These are phyloP conservation scores for Monoraphidium neglectum DNA, from an alignment of 139 green algal genomes.

Conservation along the genomic window DNA sequence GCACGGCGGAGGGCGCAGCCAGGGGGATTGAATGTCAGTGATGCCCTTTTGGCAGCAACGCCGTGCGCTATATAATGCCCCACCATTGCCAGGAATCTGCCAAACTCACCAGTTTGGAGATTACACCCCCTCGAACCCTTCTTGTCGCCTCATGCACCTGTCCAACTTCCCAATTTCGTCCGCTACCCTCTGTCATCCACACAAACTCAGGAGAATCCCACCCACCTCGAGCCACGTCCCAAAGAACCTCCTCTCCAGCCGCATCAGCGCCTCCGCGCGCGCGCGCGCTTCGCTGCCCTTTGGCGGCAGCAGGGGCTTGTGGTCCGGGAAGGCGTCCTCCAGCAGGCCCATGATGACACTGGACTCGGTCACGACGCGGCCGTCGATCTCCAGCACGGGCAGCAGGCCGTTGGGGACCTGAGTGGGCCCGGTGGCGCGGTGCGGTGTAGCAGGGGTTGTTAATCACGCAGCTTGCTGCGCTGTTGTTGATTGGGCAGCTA, in stretches of 20 bases:
- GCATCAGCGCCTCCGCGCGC: slow-evolving; percentile 69
- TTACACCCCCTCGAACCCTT: too few species aligned
- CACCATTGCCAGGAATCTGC: too few species aligned
- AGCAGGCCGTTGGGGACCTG: slow-evolving; percentile 82
- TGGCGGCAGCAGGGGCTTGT: slow-evolving; percentile 74
- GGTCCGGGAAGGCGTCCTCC: slow-evolving; percentile 74
- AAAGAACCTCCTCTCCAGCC: slow-evolving; percentile 71
- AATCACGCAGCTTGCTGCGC: too few species aligned
- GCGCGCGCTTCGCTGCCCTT: slow-evolving; percentile 39
- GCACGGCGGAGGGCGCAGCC: slow-evolving; percentile 10
- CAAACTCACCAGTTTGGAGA: too few species aligned
- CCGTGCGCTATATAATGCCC: too few species aligned
- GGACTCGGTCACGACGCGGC: slow-evolving; percentile 68
- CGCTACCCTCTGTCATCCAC: too few species aligned
- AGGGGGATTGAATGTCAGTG: slow-evolving; percentile 18
- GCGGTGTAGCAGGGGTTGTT: slow-evolving; percentile 44
- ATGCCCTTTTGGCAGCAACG: too few species aligned
- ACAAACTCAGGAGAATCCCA: background rate
- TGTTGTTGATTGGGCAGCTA: too few species aligned
- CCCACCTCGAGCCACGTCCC: too few species aligned
- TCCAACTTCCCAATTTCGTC: too few species aligned
- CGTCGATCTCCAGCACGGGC: slow-evolving; percentile 91
- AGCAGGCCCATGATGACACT: slow-evolving; percentile 71
- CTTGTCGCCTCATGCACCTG: too few species aligned
- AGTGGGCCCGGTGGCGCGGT: slow-evolving; percentile 53